Conservation (phyloP, 331 rosid genomes). For the Prunus yedoensis region DNA sequence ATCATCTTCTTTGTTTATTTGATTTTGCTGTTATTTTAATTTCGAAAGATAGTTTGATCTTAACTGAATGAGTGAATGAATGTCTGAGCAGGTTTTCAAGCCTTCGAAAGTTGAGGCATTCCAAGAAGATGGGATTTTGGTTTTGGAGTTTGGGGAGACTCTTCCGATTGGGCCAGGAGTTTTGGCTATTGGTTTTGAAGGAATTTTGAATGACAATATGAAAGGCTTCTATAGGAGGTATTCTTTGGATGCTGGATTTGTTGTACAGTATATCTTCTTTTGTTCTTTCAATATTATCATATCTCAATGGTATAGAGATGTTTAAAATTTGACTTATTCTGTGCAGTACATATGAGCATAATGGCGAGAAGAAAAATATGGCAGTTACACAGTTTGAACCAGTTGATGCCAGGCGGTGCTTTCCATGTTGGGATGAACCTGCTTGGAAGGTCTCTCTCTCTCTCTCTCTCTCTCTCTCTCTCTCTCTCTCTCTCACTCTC, state of each 20-base stretch:
- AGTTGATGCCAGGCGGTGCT: constrained; percentile 92
- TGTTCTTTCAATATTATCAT: neutral
- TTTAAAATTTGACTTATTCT: constrained; percentile 13
- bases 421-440: constrained; percentile 99
- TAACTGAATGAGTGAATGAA: constrained; percentile 14
- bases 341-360: constrained; percentile 65
- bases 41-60: neutral
- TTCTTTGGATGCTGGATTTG: neutral
- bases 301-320: too few relatives aligned
- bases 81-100: constrained; percentile 51
- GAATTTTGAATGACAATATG: constrained; percentile 82
- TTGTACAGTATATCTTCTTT: neutral
- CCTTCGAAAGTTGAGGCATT: constrained; percentile 60
- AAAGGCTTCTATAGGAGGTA: constrained; percentile 89
- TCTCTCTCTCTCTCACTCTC: too few relatives aligned
- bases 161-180: constrained; percentile 65
- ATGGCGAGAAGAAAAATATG: constrained; percentile 86
- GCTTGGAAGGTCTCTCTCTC: constrained; percentile 69
- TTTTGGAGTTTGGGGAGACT: constrained; percentile 62
- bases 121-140: constrained; percentile 67
- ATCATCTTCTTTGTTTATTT: neutral
- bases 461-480: constrained; percentile 19
- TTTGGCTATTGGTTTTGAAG: constrained; percentile 62
- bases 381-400: constrained; percentile 97
- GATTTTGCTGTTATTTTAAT: neutral